Evolutionary conservation across 768 basidiomycete species (phyloP), one percentile per base, ranked within the genome.

Genomic region (Collybia sordida): DNA sequence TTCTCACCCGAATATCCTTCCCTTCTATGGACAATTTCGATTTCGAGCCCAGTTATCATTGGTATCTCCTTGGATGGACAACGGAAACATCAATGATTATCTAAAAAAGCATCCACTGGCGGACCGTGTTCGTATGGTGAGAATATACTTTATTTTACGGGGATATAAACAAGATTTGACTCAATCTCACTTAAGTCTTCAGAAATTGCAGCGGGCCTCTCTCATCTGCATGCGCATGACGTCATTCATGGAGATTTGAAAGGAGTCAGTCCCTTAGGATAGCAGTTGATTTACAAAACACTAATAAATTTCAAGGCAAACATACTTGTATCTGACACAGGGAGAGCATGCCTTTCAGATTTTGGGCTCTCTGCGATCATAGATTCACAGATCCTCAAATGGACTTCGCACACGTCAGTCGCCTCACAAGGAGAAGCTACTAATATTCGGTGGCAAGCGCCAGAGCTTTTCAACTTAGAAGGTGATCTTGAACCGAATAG

Each of bases 221-320:
- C 57, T 2, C 71, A 74, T 49, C 60, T 74, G 12, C 71, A 72
- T 51, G 53, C 55, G 9, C 61, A 63, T 46, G 52, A 61, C 2
- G 65, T 80, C 21, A 64, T 75, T n/a, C 78, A 77, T 45, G 77
- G 77, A 0, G 77, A 80, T 46, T 59, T 80, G 15, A 76, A 74
- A 51, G 72, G 72, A n/a, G 72, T 73, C 42, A 47, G 57, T 24
- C 28, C 19, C 14, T 25, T 9, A 34, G 0, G 47, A 80, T 74
- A 62, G 61, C 45, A 71, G 73, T 1, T 69, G 70, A 37, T 77
- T 73, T 25, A 69, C 63, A 59, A 70, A 70, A 15, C 36, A 45
- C 24, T n/a, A 36, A n/a, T 21, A 35, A 15, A 43, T n/a, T 21
- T 15, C 3, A 39, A n/a, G 38, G 15, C 18, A 9, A 80, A 81